Evolutionary conservation across 176 grass and related monocot species (phyloP).

Genomic region (Chrysopogon serrulatus): DNA sequence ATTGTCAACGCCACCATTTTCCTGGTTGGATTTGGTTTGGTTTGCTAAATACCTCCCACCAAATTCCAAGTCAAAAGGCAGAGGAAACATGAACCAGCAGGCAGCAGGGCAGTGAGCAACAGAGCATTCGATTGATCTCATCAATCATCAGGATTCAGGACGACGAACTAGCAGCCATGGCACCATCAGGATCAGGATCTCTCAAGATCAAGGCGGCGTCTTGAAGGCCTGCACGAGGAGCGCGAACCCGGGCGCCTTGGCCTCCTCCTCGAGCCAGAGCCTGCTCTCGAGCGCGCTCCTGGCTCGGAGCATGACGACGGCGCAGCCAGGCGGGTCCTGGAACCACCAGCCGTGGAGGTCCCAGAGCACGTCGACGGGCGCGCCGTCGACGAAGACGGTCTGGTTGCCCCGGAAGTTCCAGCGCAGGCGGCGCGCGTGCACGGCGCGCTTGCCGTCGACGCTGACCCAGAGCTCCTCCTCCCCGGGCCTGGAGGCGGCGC

Average conservation of each 20-base stretch:
- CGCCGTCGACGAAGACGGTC: conserved; percentile 89
- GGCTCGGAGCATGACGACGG: conserved; percentile 75
- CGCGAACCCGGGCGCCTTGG: conserved; percentile 49
- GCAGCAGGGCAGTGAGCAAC: not conserved
- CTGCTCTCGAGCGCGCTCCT: conserved; percentile 80
- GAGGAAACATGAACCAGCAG: not conserved
- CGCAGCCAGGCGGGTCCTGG: conserved; percentile 40
- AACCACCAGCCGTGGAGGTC: conserved; percentile 84
- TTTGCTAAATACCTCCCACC: conserved; percentile 1
- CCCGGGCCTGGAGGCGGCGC: not conserved
- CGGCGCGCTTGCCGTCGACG: conserved; percentile 71
- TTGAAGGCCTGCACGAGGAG: conserved; percentile 72
- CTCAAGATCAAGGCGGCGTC: conserved; percentile 23
- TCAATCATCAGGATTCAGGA: not conserved
- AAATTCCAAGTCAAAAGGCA: not conserved
- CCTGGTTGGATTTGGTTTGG: conserved; percentile 1
- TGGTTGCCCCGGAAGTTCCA: conserved; percentile 91
- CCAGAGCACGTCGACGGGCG: conserved; percentile 93
- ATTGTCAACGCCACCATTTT: not conserved
- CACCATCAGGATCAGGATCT: not conserved
- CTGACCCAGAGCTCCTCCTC: conserved; percentile 66
- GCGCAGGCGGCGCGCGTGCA: conserved; percentile 52
- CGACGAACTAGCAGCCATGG: not conserved
- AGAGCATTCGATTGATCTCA: not conserved
- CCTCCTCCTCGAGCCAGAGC: conserved; percentile 91